Evolutionary conservation across 352 stramenopile genomes (phyloP).

Genomic region (Phytophthora melonis): DNA sequence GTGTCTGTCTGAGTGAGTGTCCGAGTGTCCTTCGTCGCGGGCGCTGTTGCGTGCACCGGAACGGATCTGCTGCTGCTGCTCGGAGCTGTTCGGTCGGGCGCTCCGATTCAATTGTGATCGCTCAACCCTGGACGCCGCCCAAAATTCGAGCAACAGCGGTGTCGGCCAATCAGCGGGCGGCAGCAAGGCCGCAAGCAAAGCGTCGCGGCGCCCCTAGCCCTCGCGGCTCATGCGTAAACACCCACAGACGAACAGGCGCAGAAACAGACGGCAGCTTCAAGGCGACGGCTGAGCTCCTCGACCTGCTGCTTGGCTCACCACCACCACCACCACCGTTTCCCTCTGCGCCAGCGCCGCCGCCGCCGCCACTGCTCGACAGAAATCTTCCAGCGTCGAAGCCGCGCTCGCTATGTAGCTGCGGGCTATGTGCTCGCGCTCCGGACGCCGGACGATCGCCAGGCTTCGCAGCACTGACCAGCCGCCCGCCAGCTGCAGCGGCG

Average conservation of each 20-base stretch:
- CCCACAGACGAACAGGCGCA: constrained; percentile 21
- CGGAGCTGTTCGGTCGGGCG: not conserved
- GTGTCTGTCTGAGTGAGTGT: not conserved
- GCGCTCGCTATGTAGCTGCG: not conserved
- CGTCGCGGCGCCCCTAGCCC: not conserved
- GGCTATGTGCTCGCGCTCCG: not conserved
- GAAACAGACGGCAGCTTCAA: constrained; percentile 12
- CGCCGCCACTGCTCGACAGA: not conserved
- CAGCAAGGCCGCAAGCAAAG: constrained; percentile 18
- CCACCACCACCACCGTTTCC: too few relatives aligned
- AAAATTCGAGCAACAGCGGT: constrained; percentile 17
- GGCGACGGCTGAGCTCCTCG: not conserved
- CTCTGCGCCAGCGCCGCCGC: not conserved
- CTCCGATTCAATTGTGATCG: constrained; percentile 37
- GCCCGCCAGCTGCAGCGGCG: constrained; percentile 3
- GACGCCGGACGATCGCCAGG: not conserved
- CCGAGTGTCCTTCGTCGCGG: not conserved
- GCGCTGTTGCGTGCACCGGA: constrained; percentile 9
- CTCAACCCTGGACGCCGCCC: not conserved
- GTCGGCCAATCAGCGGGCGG: constrained; percentile 18
- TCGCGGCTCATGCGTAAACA: constrained; percentile 33
- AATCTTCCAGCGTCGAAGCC: constrained; percentile 8
- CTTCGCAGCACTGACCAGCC: not conserved
- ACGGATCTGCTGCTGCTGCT: constrained; percentile 1
- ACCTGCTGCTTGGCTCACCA: too few relatives aligned